phyloP scores from a whole-genome alignment of 2,329 filamentous ascomycete species.

The Colletotrichum somersetense region DNA sequence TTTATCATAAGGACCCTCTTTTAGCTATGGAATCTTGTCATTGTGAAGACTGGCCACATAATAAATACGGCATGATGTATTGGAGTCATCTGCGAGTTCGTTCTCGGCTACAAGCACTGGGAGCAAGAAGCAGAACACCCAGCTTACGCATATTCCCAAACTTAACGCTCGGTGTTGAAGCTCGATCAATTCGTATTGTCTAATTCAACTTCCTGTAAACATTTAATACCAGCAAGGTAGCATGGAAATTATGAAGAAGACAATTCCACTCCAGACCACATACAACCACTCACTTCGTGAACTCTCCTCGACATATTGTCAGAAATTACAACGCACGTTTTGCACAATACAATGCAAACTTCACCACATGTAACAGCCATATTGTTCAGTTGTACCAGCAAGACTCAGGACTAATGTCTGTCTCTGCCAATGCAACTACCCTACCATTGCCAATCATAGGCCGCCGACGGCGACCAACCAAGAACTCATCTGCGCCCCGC shows the following conservation, averaged over 20 bases:
- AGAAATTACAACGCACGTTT: background rate
- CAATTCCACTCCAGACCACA: background rate
- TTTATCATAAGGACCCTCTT: background rate
- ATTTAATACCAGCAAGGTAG: background rate
- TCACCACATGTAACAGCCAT: background rate
- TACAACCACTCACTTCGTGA: background rate
- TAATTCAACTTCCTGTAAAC: background rate
- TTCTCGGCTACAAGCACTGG: background rate
- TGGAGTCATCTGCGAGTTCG: too few relatives aligned
- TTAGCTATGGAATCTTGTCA: background rate
- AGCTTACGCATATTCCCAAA: background rate
- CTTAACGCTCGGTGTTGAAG: background rate
- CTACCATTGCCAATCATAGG: constrained; percentile 2
- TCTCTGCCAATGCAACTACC: background rate
- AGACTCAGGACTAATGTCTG: background rate
- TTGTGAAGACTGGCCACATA: background rate
- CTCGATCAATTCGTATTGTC: background rate
- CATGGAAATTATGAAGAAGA: too few relatives aligned
- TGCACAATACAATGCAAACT: background rate
- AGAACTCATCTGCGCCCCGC: background rate
- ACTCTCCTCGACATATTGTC: background rate
- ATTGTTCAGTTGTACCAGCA: background rate
- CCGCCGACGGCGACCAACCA: background rate
- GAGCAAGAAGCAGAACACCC: background rate
- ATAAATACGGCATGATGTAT: background rate